These are phyloP conservation scores for Kluyveromyces sp. DNA, from an alignment of 1,139 yeast species.

Conservation along the genomic window DNA sequence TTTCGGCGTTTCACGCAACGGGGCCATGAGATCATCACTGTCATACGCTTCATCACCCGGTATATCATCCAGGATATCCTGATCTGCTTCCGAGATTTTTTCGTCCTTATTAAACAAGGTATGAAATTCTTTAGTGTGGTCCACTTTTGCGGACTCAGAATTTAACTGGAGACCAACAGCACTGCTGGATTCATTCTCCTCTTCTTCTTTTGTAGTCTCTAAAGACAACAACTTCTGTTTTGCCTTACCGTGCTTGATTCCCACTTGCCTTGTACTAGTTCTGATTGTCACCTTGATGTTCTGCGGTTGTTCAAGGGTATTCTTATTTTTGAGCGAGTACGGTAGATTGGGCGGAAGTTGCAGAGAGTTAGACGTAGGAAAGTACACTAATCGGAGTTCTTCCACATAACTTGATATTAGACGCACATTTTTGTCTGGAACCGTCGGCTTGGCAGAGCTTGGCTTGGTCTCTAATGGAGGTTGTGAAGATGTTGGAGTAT, in stretches of 20 bases:
- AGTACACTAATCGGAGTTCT: conserved; percentile 28
- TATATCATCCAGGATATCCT: conserved; percentile 25
- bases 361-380: conserved; percentile 29
- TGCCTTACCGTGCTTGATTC: conserved; percentile 33
- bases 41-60: conserved; percentile 34
- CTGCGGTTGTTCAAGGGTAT: conserved; percentile 30
- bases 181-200: conserved; percentile 10
- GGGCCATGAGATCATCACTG: conserved; percentile 32
- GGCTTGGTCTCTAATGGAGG: background rate
- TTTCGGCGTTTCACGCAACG: conserved; percentile 22
- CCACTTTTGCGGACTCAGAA: conserved; percentile 16
- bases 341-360: conserved; percentile 33
- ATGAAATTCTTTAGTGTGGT: conserved; percentile 31
- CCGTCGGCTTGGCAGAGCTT: background rate
- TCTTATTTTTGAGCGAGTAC: conserved; percentile 27
- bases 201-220: conserved; percentile 29
- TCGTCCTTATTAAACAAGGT: conserved; percentile 22
- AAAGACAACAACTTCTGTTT: conserved; percentile 30
- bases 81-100: conserved; percentile 12
- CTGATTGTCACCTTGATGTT: conserved; percentile 31
- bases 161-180: background rate
- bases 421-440: conserved; percentile 20
- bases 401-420: conserved; percentile 32
- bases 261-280: conserved; percentile 32
- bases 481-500: background rate